phyloP scores from a whole-genome alignment of 768 basidiomycete genomes.

The Kwoniella botswanensis region DNA sequence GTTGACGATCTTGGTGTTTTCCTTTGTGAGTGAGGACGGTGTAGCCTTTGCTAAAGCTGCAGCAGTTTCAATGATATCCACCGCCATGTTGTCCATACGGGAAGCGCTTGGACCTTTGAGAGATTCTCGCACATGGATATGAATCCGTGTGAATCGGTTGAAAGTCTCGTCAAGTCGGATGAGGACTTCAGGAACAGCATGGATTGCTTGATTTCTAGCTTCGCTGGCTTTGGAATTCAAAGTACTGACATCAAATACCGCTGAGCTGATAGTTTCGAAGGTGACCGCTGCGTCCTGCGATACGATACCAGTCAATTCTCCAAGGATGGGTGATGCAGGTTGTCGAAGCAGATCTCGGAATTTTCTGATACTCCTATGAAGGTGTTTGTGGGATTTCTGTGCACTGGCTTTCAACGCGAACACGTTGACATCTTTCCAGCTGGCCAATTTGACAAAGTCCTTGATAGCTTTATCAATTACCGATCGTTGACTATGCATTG shows the following conservation, averaged over 20 bases:
- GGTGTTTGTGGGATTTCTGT: slow-evolving; percentile 81
- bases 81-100: slow-evolving; percentile 66
- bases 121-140: slow-evolving; percentile 66
- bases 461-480: slow-evolving; percentile 78
- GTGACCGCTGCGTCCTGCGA: slow-evolving; percentile 32
- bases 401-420: slow-evolving; percentile 91
- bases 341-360: slow-evolving; percentile 87
- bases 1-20: slow-evolving; percentile 65
- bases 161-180: slow-evolving; percentile 60
- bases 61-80: slow-evolving; percentile 63
- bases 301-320: slow-evolving; percentile 27
- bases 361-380: slow-evolving; percentile 88
- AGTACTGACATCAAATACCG: slow-evolving; percentile 9
- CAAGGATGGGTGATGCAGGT: slow-evolving; percentile 61
- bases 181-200: slow-evolving; percentile 11
- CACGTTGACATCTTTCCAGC: slow-evolving; percentile 97
- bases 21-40: slow-evolving; percentile 62
- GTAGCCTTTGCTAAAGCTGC: slow-evolving; percentile 58
- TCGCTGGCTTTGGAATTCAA: slow-evolving; percentile 1
- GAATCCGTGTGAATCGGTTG: slow-evolving; percentile 61
- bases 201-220: slow-evolving; percentile 1
- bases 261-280: not conserved
- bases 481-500: slow-evolving; percentile 66
- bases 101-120: slow-evolving; percentile 9
- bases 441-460: slow-evolving; percentile 89